Percentiles rank a stretch among this genome's conserved stretches.
Conservation (phyloP, 2,329 filamentous ascomycete genomes). For the Stachybotrys echinatus region DNA sequence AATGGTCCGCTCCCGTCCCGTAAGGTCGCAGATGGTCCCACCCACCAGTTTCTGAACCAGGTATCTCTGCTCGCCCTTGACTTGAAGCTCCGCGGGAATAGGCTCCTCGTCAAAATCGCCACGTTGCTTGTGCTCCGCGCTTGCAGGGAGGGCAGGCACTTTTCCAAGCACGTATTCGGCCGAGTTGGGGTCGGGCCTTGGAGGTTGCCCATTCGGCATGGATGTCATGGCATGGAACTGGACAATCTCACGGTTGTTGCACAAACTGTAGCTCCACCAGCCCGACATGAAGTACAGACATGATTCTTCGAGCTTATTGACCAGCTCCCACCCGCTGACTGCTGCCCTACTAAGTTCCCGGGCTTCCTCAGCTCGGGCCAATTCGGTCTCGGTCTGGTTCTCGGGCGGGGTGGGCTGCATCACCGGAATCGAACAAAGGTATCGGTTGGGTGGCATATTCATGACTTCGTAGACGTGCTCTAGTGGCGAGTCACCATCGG, state of each 20-base stretch:
- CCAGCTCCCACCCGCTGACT: conserved; percentile 71
- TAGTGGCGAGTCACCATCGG: conserved; percentile 4
- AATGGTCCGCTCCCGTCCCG: conserved; percentile 72
- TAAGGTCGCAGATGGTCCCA: conserved; percentile 82
- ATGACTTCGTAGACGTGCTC: conserved; percentile 65
- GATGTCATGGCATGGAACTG: conserved; percentile 84
- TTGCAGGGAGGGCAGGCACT: conserved; percentile 26
- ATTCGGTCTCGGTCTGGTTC: conserved; percentile 61
- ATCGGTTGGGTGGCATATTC: conserved; percentile 62
- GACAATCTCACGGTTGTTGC: conserved; percentile 79
- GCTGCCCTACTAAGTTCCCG: conserved; percentile 75
- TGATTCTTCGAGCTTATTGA: conserved; percentile 71
- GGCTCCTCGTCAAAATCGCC: conserved; percentile 17
- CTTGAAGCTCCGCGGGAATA: conserved; percentile 61
- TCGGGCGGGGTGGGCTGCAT: conserved; percentile 53
- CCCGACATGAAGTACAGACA: conserved; percentile 80
- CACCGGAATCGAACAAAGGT: conserved; percentile 79
- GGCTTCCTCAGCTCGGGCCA: conserved; percentile 69
- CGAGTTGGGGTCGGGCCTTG: conserved; percentile 69
- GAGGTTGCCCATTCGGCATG: conserved; percentile 62
- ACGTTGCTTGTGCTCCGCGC: conserved; percentile 16
- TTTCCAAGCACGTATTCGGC: conserved; percentile 73
- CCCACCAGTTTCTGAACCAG: conserved; percentile 76
- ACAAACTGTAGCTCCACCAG: conserved; percentile 97
- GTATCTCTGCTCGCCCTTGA: conserved; percentile 79